Conservation (phyloP, 1,284 basidiomycete genomes). For the Malassezia sympodialis region DNA sequence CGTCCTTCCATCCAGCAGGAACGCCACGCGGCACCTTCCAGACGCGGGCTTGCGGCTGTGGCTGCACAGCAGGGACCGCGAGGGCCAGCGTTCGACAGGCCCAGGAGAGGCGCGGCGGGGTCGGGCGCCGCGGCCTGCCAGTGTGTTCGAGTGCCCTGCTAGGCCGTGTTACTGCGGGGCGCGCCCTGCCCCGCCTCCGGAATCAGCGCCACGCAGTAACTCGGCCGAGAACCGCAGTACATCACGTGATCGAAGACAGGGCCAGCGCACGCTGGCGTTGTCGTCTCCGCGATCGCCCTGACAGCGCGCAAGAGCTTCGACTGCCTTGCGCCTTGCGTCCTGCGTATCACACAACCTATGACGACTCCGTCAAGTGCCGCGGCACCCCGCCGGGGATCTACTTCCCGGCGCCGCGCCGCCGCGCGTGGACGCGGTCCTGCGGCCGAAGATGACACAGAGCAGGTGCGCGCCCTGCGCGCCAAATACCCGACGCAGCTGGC, state of each 20-base stretch:
- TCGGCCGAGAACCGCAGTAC: slow-evolving; percentile 11
- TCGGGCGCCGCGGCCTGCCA: too few relatives aligned
- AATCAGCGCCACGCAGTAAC: neutral
- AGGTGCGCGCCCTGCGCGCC: slow-evolving; percentile 35
- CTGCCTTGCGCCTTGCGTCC: neutral
- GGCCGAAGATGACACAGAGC: slow-evolving; percentile 43
- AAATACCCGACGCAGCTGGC: slow-evolving; percentile 50
- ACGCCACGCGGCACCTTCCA: too few relatives aligned
- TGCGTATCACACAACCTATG: slow-evolving; percentile 5
- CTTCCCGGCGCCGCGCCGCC: slow-evolving; percentile 12
- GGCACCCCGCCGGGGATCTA: slow-evolving; percentile 10
- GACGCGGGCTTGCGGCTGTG: too few relatives aligned
- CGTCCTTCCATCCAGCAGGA: neutral
- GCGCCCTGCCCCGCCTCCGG: too few relatives aligned
- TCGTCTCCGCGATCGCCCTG: slow-evolving; percentile 8
- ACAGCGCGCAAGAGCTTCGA: slow-evolving; percentile 2
- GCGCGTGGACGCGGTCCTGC: slow-evolving; percentile 8
- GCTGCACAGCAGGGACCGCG: too few relatives aligned
- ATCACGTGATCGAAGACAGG: neutral
- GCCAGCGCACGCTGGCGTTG: slow-evolving; percentile 4
- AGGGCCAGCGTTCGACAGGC: too few relatives aligned
- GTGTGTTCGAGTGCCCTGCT: too few relatives aligned
- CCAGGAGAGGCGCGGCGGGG: too few relatives aligned
- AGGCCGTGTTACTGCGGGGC: neutral
- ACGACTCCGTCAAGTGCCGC: slow-evolving; percentile 16